Evolutionary conservation across 2,329 filamentous ascomycete species (phyloP).

Genomic region (Xylogone sp.): DNA sequence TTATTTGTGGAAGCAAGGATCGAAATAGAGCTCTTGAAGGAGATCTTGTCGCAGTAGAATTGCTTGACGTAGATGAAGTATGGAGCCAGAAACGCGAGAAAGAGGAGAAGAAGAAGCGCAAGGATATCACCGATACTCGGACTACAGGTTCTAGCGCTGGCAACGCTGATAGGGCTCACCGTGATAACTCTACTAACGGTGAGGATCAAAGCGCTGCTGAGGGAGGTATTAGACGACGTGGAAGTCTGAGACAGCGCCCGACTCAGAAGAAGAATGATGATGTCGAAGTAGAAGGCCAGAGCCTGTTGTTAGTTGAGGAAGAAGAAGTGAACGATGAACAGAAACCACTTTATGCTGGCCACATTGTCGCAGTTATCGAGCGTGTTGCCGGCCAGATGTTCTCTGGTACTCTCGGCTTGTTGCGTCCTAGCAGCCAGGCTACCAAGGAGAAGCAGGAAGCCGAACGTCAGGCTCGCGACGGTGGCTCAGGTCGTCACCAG

Average conservation of each 20-base stretch:
- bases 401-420: conserved; percentile 87
- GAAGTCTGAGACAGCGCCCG: conserved; percentile 91
- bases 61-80: conserved; percentile 96
- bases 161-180: conserved; percentile 55
- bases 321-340: conserved; percentile 98
- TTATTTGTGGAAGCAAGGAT: conserved; percentile 99
- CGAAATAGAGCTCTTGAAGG: conserved; percentile 95
- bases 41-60: conserved; percentile 90
- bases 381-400: conserved; percentile 98
- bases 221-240: conserved; percentile 84
- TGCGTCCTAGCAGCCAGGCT: conserved; percentile 94
- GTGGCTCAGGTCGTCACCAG: conserved; percentile 64
- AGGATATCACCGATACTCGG: conserved; percentile 93
- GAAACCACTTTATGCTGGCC: conserved; percentile 94
- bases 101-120: conserved; percentile 99
- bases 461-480: conserved; percentile 87
- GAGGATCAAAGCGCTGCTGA: conserved; percentile 65
- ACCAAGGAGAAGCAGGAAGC: conserved; percentile 99
- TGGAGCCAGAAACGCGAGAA: conserved; percentile 99
- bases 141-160: conserved; percentile 71
- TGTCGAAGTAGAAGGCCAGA: conserved; percentile 97
- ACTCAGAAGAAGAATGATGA: conserved; percentile 99
- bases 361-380: conserved; percentile 96
- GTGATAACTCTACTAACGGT: conserved; percentile 53
- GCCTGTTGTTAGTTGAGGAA: conserved; percentile 91